Evolutionary conservation across 257 asterid species (phyloP), one percentile per base, ranked within the genome.

Genomic region (Lavandula angustifolia): DNA sequence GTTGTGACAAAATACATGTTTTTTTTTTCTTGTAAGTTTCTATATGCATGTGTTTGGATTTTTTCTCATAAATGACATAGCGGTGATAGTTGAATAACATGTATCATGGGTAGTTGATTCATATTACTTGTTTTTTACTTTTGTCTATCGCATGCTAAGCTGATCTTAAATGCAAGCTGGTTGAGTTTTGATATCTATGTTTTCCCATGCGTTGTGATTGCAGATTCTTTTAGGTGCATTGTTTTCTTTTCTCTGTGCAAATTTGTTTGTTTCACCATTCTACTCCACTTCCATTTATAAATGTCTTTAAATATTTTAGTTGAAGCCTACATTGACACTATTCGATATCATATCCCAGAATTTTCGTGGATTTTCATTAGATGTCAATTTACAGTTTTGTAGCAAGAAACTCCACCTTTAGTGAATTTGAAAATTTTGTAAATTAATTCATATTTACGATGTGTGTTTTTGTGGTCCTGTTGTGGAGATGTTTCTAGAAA

Each of bases 401-500:
- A 44, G 55, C 59, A 41, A 46, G 53, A 27, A 9, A 17, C 38
- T 32, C 37, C 42, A 14, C 38, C 34, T 56, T 64, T 17, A 11
- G 48, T 44, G 47, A 22, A 48, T 44, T 62, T 18, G 32, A 17
- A 71, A n/a, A n/a, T n/a, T 58, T 18, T 35, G 54, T n/a, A n/a
- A n/a, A n/a, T 55, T 65, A 54, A n/a, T n/a, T n/a, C 44, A 43
- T 62, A 48, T 54, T 42, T 63, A 56, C n/a, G n/a, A n/a, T n/a
- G 48, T 55, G 31, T 64, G 66, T 50, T 71, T 17, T 40, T n/a
- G n/a, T n/a, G n/a, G n/a, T n/a, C n/a, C n/a, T n/a, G n/a, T 47
- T 67, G 38, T 78, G 75, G 81, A 87, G 99, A 77, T 77, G 47
- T 92, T 92, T 68, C 82, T 89, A 3, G 92, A 83, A 72, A 68